Base-by-base conservation (phyloP, 495 filamentous ascomycete genomes). In the Ascobolus immersus region DNA sequence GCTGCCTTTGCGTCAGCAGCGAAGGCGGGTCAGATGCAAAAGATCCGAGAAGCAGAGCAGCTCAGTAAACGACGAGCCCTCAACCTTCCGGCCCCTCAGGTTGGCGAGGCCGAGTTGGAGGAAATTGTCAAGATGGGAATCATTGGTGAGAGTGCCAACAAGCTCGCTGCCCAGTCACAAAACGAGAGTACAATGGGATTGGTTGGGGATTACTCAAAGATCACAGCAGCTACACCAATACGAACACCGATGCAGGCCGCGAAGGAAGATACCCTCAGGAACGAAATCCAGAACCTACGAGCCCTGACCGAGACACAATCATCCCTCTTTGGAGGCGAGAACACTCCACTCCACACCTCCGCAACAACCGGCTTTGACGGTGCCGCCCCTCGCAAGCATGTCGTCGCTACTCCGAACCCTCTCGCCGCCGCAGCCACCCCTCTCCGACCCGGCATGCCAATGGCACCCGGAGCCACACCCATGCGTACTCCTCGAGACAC, bases 41-140 rank as follows among this genome's bases (percentile, higher is more conserved):
- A 75, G 50, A 76, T 96, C 22, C 67, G 89, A 21, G 84, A 96
- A 52, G 89, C 86, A 10, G 86, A 96, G 49, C 86, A 90, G 49
- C 84, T 78, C 51, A 91, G 75, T 59, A 94, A 91, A 53, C 67
- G 86, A 33, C 63, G 79, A 35, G 53, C 69, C 12, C 60, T 96
- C 28, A 66, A 69, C 22, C 58, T 96, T 23, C 86, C 86, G 7
- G 58, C 71, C 4, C 86, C 86, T 13, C 86, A 96, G 55, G 81
- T 96, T 35, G 69, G 73, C 48, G 86, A 94, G 42, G 60, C 68
- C 21, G 86, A 96, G 52, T 64, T 96, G 42, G 86, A 96, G 49
- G 81, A 91, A 46, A 93, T 96, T 48, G 81, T 96, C 28, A 96
- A 96, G 54, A 89, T 93, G 80, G 89, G 86, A 18, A 74, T 91